phyloP scores from a whole-genome alignment of 345 rosid genomes.

The Fremontodendron californicum region DNA sequence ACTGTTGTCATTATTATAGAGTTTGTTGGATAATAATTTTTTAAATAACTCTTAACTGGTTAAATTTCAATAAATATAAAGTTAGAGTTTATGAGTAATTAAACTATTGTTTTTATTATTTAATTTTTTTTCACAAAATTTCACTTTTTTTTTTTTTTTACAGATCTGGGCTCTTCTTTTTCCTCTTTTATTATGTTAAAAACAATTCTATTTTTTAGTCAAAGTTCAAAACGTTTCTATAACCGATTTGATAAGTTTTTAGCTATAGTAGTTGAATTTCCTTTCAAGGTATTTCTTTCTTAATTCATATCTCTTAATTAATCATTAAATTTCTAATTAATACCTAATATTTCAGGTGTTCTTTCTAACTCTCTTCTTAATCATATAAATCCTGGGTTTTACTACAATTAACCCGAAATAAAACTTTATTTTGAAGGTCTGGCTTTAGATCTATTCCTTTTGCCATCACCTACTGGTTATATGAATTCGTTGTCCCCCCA shows the following conservation, averaged over 20 bases:
- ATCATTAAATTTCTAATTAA: background rate
- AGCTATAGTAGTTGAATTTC: background rate
- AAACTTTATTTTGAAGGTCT: constrained; percentile 4
- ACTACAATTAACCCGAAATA: background rate
- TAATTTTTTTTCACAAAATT: background rate
- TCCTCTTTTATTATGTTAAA: background rate
- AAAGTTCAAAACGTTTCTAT: background rate
- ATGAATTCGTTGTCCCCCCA: too few species aligned
- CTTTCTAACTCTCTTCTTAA: background rate
- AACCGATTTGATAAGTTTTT: constrained; percentile 25
- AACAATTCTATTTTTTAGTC: background rate
- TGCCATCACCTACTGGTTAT: too few species aligned
- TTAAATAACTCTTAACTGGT: too few species aligned
- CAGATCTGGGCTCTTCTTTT: constrained; percentile 4
- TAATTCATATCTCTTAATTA: background rate
- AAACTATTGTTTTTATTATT: too few species aligned
- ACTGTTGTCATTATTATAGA: too few species aligned
- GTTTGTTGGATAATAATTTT: too few species aligned
- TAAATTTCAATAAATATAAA: too few species aligned
- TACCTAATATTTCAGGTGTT: background rate
- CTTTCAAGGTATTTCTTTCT: background rate
- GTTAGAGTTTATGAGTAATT: too few species aligned
- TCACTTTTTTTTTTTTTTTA: too few species aligned
- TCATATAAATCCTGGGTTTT: background rate
- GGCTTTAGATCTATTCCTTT: constrained; percentile 25